Evolutionary conservation across 2,329 filamentous ascomycete genomes (phyloP).

Genomic region (Fusarium sp.): DNA sequence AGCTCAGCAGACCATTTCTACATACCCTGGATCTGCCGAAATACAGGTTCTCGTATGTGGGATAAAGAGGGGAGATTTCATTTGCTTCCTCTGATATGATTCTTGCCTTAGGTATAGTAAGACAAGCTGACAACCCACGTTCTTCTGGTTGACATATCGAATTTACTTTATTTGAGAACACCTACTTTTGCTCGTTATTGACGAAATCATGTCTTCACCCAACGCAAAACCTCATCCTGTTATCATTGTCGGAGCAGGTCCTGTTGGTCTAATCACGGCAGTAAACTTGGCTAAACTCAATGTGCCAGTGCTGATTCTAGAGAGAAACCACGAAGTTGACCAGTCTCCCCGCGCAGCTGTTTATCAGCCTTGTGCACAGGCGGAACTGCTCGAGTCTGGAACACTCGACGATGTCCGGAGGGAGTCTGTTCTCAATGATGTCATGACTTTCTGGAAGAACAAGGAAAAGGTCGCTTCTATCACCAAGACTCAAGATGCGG

Average conservation of each 20-base stretch:
- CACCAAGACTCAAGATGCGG: not conserved
- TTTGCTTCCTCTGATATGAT: rapidly evolving
- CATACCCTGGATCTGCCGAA: not conserved
- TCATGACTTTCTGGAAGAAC: not conserved
- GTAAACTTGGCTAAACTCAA: not conserved
- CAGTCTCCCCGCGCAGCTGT: not conserved
- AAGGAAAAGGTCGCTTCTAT: not conserved
- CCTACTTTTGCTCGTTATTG: rapidly evolving
- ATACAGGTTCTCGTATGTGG: not conserved
- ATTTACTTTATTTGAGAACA: no score
- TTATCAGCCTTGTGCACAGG: not conserved
- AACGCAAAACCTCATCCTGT: not conserved
- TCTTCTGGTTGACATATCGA: rapidly evolving
- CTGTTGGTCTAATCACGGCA: not conserved
- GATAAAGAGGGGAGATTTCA: not conserved
- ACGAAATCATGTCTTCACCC: not conserved
- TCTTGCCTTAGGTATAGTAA: no score
- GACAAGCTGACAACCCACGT: no score
- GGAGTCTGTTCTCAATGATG: not conserved
- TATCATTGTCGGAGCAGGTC: not conserved
- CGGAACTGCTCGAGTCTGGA: not conserved
- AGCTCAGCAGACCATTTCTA: not conserved
- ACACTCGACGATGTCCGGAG: not conserved
- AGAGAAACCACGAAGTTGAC: not conserved
- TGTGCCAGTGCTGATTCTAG: not conserved